phyloP scores from a whole-genome alignment of 2,329 filamentous ascomycete genomes.

The Ascomycota sp. region DNA sequence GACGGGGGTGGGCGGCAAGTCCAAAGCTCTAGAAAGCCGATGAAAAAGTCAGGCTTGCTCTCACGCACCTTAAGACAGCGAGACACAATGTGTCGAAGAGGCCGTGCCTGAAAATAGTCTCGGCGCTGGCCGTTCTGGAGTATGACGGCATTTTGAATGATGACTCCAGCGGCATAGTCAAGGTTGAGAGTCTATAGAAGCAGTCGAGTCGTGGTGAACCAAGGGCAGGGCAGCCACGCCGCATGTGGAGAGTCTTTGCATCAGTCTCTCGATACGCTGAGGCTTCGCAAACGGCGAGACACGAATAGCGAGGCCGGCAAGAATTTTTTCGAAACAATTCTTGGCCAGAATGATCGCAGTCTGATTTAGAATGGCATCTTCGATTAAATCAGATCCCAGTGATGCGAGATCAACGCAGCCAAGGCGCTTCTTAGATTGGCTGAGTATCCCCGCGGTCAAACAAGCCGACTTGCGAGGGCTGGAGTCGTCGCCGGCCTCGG shows the following conservation, averaged over 20 bases:
- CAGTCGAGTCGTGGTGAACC: slow-evolving; percentile 5
- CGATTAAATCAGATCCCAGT: background rate
- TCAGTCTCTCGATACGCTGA: slow-evolving; percentile 1
- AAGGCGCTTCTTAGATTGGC: background rate
- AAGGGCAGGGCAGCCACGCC: slow-evolving; percentile 5
- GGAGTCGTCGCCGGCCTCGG: background rate
- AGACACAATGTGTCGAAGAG: slow-evolving; percentile 12
- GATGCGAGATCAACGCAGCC: slow-evolving; percentile 1
- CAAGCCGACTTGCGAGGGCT: background rate
- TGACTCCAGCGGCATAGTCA: slow-evolving; percentile 14
- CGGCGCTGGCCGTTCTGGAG: slow-evolving; percentile 17
- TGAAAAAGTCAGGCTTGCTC: slow-evolving; percentile 13
- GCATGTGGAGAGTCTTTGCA: slow-evolving; percentile 1
- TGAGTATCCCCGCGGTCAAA: background rate
- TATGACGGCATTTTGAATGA: slow-evolving; percentile 21
- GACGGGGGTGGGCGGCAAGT: slow-evolving; percentile 11
- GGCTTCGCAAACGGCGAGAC: slow-evolving; percentile 1
- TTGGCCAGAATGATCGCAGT: slow-evolving; percentile 1
- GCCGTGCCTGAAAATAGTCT: slow-evolving; percentile 20
- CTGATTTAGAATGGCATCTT: background rate
- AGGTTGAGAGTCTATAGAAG: slow-evolving; percentile 9
- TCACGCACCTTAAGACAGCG: slow-evolving; percentile 11
- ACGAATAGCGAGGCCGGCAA: slow-evolving; percentile 2
- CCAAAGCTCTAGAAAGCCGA: slow-evolving; percentile 17
- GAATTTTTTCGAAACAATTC: background rate